phyloP scores from a whole-genome alignment of 176 grass and related monocot species.

The Alloteropsis semialata region DNA sequence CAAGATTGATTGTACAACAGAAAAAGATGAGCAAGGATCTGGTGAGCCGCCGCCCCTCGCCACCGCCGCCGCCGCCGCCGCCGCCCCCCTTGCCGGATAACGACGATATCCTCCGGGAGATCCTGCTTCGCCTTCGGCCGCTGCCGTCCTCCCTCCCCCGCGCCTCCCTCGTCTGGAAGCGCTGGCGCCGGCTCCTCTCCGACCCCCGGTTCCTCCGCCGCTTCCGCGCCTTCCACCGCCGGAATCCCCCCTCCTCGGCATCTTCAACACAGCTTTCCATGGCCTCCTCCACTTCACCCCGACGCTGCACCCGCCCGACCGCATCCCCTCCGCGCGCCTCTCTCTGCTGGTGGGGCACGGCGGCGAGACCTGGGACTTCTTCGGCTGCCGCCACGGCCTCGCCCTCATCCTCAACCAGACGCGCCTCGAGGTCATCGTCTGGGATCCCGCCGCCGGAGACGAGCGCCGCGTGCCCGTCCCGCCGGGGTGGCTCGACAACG shows the following conservation, averaged over 20 bases:
- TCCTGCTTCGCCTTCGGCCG: not conserved
- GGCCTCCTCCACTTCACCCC: not conserved
- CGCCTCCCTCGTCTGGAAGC: not conserved
- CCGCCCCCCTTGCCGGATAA: no score
- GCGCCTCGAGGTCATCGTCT: not conserved
- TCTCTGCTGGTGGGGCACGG: not conserved
- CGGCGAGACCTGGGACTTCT: not conserved
- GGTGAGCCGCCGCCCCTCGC: no score
- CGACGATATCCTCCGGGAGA: not conserved
- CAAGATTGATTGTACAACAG: no score
- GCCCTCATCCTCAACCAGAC: not conserved
- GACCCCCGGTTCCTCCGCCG: not conserved
- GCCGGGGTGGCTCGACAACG: not conserved
- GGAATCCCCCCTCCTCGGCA: not conserved
- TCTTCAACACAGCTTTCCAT: not conserved
- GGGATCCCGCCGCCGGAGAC: not conserved
- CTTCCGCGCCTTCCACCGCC: not conserved
- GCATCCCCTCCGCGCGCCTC: not conserved
- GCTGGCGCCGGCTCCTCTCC: not conserved
- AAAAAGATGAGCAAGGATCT: no score
- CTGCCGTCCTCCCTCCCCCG: not conserved
- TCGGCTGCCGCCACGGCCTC: not conserved
- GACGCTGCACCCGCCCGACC: not conserved
- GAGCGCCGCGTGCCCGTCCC: not conserved
- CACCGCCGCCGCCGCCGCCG: no score